These are phyloP conservation scores for Solioccasus polychromus DNA, from an alignment of 768 basidiomycete species.

Conservation along the genomic window DNA sequence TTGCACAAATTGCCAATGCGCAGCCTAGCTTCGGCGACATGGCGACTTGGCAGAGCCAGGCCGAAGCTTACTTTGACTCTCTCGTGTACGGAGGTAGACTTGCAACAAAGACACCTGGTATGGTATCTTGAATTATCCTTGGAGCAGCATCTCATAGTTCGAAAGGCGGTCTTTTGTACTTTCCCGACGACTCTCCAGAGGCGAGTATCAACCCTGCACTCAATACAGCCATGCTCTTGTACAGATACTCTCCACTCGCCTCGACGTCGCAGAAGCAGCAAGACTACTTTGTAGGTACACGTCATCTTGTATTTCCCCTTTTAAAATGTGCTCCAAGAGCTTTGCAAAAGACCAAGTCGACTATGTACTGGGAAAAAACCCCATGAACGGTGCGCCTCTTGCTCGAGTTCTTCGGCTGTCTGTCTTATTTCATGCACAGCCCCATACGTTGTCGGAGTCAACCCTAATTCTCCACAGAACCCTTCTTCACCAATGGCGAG, in stretches of 20 bases:
- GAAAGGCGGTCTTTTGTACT: conserved; percentile 77
- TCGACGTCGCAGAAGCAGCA: conserved; percentile 54
- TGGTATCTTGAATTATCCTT: conserved; percentile 11
- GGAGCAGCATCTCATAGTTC: background rate
- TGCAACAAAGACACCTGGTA: conserved; percentile 64
- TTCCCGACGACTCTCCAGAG: conserved; percentile 74
- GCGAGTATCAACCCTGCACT: conserved; percentile 84
- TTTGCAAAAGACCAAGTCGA: conserved; percentile 77
- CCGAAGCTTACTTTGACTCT: conserved; percentile 74
- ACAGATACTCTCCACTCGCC: conserved; percentile 72
- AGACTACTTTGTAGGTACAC: conserved; percentile 54
- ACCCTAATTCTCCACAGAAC: conserved; percentile 88
- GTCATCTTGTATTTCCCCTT: background rate
- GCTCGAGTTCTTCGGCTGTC: background rate
- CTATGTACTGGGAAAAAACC: conserved; percentile 84
- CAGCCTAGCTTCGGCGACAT: conserved; percentile 56
- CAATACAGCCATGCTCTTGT: conserved; percentile 81
- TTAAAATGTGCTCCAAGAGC: conserved; percentile 39
- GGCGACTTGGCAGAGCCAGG: conserved; percentile 62
- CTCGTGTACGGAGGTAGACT: conserved; percentile 57
- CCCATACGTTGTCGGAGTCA: conserved; percentile 78
- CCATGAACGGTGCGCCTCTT: conserved; percentile 69
- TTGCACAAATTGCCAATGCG: conserved; percentile 66
- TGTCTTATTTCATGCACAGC: background rate
- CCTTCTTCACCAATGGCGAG: conserved; percentile 89